These are phyloP conservation scores for Nigrospora osmanthi DNA, from an alignment of 2,329 filamentous ascomycete genomes.

Conservation along the genomic window DNA sequence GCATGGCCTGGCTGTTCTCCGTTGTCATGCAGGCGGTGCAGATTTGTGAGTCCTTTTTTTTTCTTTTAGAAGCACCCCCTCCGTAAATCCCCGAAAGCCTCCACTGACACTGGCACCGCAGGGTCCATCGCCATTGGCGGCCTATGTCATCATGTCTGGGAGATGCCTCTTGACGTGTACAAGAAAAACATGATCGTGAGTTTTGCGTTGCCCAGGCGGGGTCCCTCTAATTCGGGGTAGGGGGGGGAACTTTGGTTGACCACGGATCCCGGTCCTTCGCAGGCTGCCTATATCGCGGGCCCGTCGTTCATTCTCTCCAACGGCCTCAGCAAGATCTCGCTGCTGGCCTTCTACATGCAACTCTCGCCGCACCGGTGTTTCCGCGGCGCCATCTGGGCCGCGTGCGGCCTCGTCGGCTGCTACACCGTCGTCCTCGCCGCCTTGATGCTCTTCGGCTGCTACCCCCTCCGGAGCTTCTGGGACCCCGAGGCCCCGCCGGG, in stretches of 20 bases:
- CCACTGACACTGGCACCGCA: neutral
- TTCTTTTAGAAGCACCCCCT: too few relatives aligned
- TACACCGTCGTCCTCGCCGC: conserved; percentile 15
- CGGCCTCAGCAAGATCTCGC: conserved; percentile 17
- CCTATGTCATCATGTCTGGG: conserved; percentile 9
- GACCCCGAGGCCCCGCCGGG: conserved; percentile 2
- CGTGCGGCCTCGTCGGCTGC: conserved; percentile 10
- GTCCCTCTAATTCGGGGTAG: too few relatives aligned
- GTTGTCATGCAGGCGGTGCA: neutral
- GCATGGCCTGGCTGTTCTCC: conserved; percentile 13
- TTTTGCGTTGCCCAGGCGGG: neutral
- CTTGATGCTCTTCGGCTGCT: conserved; percentile 17
- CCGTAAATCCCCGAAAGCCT: neutral
- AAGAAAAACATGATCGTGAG: conserved; percentile 7
- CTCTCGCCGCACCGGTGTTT: conserved; percentile 15
- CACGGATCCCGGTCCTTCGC: neutral
- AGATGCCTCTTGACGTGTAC: conserved; percentile 7
- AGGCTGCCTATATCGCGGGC: conserved; percentile 6
- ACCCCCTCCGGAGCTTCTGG: conserved; percentile 12
- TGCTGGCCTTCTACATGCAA: conserved; percentile 16
- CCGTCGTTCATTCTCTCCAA: conserved; percentile 13
- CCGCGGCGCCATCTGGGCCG: conserved; percentile 10
- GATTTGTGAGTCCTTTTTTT: neutral
- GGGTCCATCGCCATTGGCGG: conserved; percentile 1
- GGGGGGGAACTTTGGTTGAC: too few relatives aligned